phyloP scores from a whole-genome alignment of 2,329 filamentous ascomycete genomes.

The Ophiobolus disseminans region DNA sequence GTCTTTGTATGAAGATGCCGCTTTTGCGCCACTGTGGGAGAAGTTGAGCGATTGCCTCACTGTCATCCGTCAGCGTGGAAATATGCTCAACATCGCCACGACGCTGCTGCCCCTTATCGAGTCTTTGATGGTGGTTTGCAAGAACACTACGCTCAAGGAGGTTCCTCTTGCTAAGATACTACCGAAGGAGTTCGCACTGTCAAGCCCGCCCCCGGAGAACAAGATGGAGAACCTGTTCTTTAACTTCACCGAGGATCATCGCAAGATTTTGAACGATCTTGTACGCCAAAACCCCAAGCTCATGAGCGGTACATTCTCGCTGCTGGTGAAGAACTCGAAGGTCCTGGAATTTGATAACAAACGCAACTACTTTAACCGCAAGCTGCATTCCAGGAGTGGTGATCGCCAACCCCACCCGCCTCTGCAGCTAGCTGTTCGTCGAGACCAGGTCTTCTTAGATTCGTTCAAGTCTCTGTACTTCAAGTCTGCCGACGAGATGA shows the following conservation, averaged over 20 bases:
- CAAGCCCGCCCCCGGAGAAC: conserved; percentile 79
- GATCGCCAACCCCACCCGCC: conserved; percentile 73
- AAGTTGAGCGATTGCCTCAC: conserved; percentile 88
- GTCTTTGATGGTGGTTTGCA: conserved; percentile 98
- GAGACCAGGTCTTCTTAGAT: conserved; percentile 96
- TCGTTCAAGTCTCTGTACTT: conserved; percentile 99
- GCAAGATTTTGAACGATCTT: conserved; percentile 96
- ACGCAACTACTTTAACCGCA: conserved; percentile 97
- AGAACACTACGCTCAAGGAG: conserved; percentile 87
- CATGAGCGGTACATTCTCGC: conserved; percentile 97
- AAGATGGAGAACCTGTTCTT: conserved; percentile 93
- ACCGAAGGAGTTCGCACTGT: conserved; percentile 72
- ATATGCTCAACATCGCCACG: conserved; percentile 95
- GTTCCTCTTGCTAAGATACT: conserved; percentile 54
- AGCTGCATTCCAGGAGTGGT: conserved; percentile 77
- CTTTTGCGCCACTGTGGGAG: conserved; percentile 89
- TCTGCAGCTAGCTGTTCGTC: conserved; percentile 86
- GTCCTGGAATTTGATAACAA: conserved; percentile 99
- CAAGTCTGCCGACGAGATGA: conserved; percentile 96
- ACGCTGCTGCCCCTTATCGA: conserved; percentile 95
- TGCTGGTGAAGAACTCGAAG: conserved; percentile 97
- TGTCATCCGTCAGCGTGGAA: conserved; percentile 88
- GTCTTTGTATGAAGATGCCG: conserved; percentile 87
- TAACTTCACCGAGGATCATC: conserved; percentile 95
- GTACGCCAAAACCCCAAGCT: conserved; percentile 96